These are phyloP conservation scores for Nemania sp. DNA, from an alignment of 2,329 filamentous ascomycete species.

Conservation along the genomic window DNA sequence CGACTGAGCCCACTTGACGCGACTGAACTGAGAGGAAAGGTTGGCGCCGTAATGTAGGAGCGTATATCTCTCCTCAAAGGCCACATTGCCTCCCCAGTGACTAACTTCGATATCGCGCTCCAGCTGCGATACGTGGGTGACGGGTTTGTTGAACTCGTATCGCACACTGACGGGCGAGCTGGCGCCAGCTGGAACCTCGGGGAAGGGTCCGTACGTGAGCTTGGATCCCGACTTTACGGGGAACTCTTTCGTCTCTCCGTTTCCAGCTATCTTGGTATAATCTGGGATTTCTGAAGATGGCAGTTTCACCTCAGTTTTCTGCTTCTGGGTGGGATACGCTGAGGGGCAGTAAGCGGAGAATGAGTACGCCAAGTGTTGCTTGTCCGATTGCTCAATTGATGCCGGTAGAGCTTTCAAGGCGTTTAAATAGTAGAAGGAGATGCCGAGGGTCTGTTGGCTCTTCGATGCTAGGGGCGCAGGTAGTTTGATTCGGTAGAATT, in stretches of 20 bases:
- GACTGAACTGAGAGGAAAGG: slow-evolving; percentile 71
- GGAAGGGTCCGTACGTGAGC: slow-evolving; percentile 89
- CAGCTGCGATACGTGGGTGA: slow-evolving; percentile 76
- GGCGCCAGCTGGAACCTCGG: slow-evolving; percentile 77
- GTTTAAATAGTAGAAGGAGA: slow-evolving; percentile 80
- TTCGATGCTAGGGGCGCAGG: slow-evolving; percentile 75
- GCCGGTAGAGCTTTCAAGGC: slow-evolving; percentile 81
- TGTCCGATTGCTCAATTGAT: slow-evolving; percentile 78
- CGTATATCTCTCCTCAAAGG: slow-evolving; percentile 91
- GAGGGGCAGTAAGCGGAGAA: slow-evolving; percentile 86
- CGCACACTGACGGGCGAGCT: slow-evolving; percentile 74
- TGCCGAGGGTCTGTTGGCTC: slow-evolving; percentile 81
- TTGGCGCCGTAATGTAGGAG: slow-evolving; percentile 85
- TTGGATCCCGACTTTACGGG: slow-evolving; percentile 83
- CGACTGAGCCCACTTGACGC: slow-evolving; percentile 73
- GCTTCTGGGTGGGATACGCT: slow-evolving; percentile 83
- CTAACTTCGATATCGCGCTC: slow-evolving; percentile 94
- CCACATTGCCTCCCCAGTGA: slow-evolving; percentile 97
- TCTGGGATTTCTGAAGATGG: slow-evolving; percentile 77
- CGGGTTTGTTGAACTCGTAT: slow-evolving; percentile 93
- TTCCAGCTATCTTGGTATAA: slow-evolving; percentile 73
- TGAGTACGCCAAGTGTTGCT: slow-evolving; percentile 82
- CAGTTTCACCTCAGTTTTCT: slow-evolving; percentile 97
- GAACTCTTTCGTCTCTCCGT: slow-evolving; percentile 61
- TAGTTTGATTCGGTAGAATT: slow-evolving; percentile 85